A percentile compares a stretch with the other conserved stretches of the same genome.
These are phyloP conservation scores for Penicillium coffeae DNA, from an alignment of 495 filamentous ascomycete species.

Conservation along the genomic window DNA sequence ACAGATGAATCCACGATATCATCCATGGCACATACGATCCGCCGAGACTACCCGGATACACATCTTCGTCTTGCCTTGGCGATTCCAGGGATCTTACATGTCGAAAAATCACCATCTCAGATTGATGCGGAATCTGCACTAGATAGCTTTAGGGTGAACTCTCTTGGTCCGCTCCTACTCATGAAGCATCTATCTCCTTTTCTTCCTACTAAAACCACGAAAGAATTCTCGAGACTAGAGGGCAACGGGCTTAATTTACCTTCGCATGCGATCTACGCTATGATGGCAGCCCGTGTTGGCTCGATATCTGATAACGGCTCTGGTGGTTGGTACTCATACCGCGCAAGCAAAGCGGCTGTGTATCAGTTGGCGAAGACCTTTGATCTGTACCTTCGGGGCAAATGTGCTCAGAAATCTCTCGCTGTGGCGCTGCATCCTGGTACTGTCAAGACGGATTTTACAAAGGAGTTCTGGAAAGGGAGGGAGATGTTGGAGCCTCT, in stretches of 20 bases:
- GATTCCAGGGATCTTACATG: slow-evolving; percentile 68
- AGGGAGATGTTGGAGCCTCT: slow-evolving; percentile 57
- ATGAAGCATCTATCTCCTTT: slow-evolving; percentile 64
- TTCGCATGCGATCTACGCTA: slow-evolving; percentile 57
- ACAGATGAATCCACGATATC: slow-evolving; percentile 41
- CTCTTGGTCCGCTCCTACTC: slow-evolving; percentile 68
- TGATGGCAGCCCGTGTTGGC: slow-evolving; percentile 75
- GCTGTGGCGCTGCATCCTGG: slow-evolving; percentile 75
- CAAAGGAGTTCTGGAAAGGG: slow-evolving; percentile 64
- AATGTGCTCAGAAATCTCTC: slow-evolving; percentile 56
- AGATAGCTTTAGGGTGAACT: slow-evolving; percentile 63
- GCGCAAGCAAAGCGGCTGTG: slow-evolving; percentile 67
- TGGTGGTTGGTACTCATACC: slow-evolving; percentile 76
- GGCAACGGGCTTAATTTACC: slow-evolving; percentile 20
- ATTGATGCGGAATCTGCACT: slow-evolving; percentile 55
- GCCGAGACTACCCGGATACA: slow-evolving; percentile 45
- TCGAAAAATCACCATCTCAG: slow-evolving; percentile 67
- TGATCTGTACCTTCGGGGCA: slow-evolving; percentile 59
- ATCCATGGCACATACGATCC: slow-evolving; percentile 32
- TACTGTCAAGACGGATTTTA: slow-evolving; percentile 74
- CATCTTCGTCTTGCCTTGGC: slow-evolving; percentile 67
- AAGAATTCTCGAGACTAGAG: not conserved
- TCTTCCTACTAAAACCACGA: not conserved
- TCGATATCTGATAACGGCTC: slow-evolving; percentile 63
- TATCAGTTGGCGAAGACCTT: slow-evolving; percentile 68